Evolutionary conservation across 2,329 filamentous ascomycete species (phyloP).

Genomic region (Ceratocystis alfenasii): DNA sequence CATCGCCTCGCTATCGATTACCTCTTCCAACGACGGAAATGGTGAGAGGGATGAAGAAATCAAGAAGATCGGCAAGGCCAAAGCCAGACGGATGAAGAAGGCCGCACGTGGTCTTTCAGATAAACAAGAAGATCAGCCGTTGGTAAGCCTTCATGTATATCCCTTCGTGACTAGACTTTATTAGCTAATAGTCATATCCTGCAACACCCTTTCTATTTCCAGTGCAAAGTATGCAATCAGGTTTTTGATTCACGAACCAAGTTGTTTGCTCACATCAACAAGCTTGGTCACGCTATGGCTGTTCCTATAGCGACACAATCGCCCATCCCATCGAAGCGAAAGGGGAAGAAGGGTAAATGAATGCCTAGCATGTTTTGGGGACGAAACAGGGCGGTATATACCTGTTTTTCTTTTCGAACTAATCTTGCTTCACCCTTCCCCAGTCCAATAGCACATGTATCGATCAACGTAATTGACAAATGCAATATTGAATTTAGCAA

Average conservation of each 20-base stretch:
- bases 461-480: too few species aligned
- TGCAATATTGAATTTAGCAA: too few species aligned
- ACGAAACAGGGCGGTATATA: background rate
- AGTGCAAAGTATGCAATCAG: constrained; percentile 32
- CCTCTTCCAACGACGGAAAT: background rate
- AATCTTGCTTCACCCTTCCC: background rate
- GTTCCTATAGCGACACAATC: constrained; percentile 6
- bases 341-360: constrained; percentile 13
- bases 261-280: constrained; percentile 61
- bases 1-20: background rate
- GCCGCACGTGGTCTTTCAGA: constrained; percentile 29
- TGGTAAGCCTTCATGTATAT: constrained; percentile 28
- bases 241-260: constrained; percentile 51
- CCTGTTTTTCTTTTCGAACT: too few species aligned
- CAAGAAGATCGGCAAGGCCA: constrained; percentile 20
- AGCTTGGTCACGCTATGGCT: constrained; percentile 50
- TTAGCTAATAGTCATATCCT: background rate
- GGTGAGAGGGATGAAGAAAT: background rate
- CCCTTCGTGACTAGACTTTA: background rate
- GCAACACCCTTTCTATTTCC: background rate
- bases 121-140: constrained; percentile 27
- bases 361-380: background rate
- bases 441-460: background rate
- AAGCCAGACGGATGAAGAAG: constrained; percentile 20
- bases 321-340: constrained; percentile 7